phyloP scores from a whole-genome alignment of 2,329 filamentous ascomycete genomes.

The Leptodontidium sp. region DNA sequence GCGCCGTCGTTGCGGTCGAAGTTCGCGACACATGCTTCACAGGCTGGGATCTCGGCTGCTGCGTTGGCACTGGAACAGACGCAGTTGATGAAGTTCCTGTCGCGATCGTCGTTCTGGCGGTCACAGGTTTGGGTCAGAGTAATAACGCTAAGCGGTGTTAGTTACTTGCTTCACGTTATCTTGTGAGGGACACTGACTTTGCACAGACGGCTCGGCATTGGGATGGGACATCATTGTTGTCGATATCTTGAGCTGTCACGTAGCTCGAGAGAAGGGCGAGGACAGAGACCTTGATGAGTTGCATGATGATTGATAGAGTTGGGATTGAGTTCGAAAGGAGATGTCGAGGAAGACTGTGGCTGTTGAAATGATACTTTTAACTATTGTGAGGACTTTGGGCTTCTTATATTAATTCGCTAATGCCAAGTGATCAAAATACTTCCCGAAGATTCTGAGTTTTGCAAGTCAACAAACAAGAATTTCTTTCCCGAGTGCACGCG shows the following conservation, averaged over 20 bases:
- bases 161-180: not conserved
- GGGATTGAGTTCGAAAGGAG: not conserved
- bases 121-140: slow-evolving; percentile 17
- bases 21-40: slow-evolving; percentile 22
- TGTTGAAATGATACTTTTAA: not conserved
- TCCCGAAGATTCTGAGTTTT: not conserved
- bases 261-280: slow-evolving; percentile 21
- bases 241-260: slow-evolving; percentile 17
- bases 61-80: slow-evolving; percentile 17
- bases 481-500: not conserved
- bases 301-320: slow-evolving; percentile 17
- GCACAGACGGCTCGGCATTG: slow-evolving; percentile 20
- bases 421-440: not conserved
- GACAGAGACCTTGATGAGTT: slow-evolving; percentile 22
- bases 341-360: not conserved
- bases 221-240: slow-evolving; percentile 15
- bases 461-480: slow-evolving; percentile 11
- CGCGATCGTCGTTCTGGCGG: slow-evolving; percentile 14
- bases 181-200: not conserved
- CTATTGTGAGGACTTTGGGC: not conserved
- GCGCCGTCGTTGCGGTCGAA: slow-evolving; percentile 16
- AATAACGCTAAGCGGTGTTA: slow-evolving; percentile 8
- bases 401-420: not conserved
- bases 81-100: slow-evolving; percentile 11
- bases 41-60: slow-evolving; percentile 5